Evolutionary conservation across 2,329 filamentous ascomycete species (phyloP), one percentile per base, ranked within the genome.

Genomic region (Diaporthe aspalathi): DNA sequence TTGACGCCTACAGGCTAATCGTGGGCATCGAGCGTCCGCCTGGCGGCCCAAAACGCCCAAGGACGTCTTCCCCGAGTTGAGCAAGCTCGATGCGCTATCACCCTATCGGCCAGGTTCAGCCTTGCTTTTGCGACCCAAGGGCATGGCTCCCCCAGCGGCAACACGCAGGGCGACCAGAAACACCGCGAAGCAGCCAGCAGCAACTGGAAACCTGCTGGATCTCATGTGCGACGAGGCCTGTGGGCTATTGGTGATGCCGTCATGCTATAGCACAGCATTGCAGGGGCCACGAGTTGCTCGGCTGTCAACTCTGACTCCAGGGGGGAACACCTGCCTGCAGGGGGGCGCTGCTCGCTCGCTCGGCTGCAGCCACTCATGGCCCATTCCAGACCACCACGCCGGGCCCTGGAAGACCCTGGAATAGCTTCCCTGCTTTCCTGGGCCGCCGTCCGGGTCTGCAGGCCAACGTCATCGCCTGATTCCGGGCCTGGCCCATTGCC

Each of bases 381-480:
- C 40, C 32, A 27, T 56, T 49, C 43, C 57, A 57, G 50, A 49
- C 62, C 57, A 72, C 70, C 66, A 57, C 22, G 9, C 35, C 47
- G 60, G 32, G 20, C 38, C n/a, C 24, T 65, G 60, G 38, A 47
- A 57, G 29, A 62, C 63, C 62, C 49, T 62, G 47, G 32, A 35
- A 45, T 38, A 47, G 7, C 40, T 71, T 70, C 68, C 71, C 63
- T 73, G 71, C 71, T 71, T 68, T 52, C 70, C 47, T 66, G 71
- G 40, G n/a, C 66, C 52, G 38, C 40, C 16, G 54, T 43, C 52
- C 22, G 43, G 71, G 63, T 47, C 71, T 73, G 68, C 71, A 71
- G 56, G 68, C 68, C 65, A 68, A 73, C 71, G 71, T 73, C 71
- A 73, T 73, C 68, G 63, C 62, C 62, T 68, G 53, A 54, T 56